Percentiles rank a stretch among this genome's conserved stretches.
Conservation (phyloP, 2,329 filamentous ascomycete species). For the Fusarium foetens region DNA sequence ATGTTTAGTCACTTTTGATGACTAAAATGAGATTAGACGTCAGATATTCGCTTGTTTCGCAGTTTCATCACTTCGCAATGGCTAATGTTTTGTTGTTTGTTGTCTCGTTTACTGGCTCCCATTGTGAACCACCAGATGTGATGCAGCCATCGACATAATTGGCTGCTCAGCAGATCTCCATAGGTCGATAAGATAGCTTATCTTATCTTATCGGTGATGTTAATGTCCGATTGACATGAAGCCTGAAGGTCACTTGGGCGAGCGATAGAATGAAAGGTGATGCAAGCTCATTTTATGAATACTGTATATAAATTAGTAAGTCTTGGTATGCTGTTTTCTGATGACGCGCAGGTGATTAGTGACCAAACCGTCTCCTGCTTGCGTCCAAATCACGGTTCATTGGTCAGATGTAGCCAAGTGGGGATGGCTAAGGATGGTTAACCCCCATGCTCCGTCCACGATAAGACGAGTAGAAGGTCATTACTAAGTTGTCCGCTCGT, state of each 20-base stretch:
- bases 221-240: too few species aligned
- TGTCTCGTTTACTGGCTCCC: too few species aligned
- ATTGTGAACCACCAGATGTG: too few species aligned
- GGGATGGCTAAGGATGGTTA: not conserved
- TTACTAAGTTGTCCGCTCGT: not conserved
- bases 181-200: too few species aligned
- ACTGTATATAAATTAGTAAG: not conserved
- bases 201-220: too few species aligned
- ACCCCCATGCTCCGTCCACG: too few species aligned
- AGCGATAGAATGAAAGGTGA: not conserved
- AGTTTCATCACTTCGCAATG: too few species aligned
- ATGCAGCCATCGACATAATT: too few species aligned
- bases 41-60: too few species aligned
- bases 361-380: not conserved
- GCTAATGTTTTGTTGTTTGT: not conserved
- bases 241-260: too few species aligned
- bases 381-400: not conserved
- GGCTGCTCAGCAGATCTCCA: too few species aligned
- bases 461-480: rapidly evolving
- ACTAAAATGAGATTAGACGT: not conserved
- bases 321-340: not conserved
- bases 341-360: not conserved
- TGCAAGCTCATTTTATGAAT: not conserved
- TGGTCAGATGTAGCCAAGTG: not conserved
- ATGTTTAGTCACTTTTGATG: not conserved